Conservation (phyloP, 805 yeast genomes). For the Candida jianshihensis region DNA sequence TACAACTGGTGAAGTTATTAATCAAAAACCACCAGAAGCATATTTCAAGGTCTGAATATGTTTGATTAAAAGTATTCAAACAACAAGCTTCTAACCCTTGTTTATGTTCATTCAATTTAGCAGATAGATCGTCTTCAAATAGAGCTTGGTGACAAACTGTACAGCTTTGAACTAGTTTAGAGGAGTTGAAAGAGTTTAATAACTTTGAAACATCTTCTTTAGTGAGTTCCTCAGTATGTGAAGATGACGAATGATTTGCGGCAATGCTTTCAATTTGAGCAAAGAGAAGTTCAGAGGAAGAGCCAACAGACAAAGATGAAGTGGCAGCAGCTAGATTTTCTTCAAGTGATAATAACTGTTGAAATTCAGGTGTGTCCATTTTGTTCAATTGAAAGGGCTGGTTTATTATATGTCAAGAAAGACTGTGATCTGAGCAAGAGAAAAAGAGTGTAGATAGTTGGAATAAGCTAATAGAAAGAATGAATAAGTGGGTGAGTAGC, state of each 20-base stretch:
- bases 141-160: slow-evolving; percentile 20
- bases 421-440: neutral
- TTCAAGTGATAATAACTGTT: slow-evolving; percentile 18
- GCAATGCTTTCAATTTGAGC: slow-evolving; percentile 10
- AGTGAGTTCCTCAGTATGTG: slow-evolving; percentile 22
- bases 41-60: slow-evolving; percentile 25
- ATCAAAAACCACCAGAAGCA: slow-evolving; percentile 40
- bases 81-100: slow-evolving; percentile 17
- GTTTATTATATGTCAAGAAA: neutral
- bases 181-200: slow-evolving; percentile 17
- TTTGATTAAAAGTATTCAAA: slow-evolving; percentile 6
- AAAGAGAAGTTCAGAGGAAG: slow-evolving; percentile 7
- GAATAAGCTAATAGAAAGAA: neutral
- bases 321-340: slow-evolving; percentile 8
- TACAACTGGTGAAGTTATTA: slow-evolving; percentile 36
- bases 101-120: slow-evolving; percentile 9
- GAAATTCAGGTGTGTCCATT: slow-evolving; percentile 14
- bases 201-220: slow-evolving; percentile 18
- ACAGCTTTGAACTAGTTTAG: slow-evolving; percentile 19
- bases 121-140: slow-evolving; percentile 19
- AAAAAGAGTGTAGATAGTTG: neutral
- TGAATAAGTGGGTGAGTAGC: neutral
- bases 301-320: slow-evolving; percentile 1
- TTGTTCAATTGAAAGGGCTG: neutral
- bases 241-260: slow-evolving; percentile 4